Conservation (phyloP, 805 yeast genomes). For the Yamadazyma endophytica region DNA sequence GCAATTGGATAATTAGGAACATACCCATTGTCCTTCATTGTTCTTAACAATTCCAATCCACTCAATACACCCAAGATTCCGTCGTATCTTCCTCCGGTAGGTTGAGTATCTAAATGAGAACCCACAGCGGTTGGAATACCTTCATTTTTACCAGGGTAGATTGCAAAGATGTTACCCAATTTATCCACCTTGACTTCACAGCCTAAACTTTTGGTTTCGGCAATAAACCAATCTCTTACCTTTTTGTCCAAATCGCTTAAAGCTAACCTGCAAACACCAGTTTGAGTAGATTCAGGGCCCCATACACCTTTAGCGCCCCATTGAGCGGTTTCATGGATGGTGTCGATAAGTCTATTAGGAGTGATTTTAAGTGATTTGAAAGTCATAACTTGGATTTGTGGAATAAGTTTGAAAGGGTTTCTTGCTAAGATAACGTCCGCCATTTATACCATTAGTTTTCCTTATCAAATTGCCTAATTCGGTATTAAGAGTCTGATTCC, state of each 20-base stretch:
- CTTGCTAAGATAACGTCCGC: too few relatives aligned
- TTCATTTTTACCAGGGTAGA: conserved; percentile 51
- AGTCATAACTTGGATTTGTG: too few relatives aligned
- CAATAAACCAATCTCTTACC: conserved; percentile 63
- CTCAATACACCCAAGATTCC: conserved; percentile 67
- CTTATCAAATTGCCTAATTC: too few relatives aligned
- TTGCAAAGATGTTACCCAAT: conserved; percentile 67
- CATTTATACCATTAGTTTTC: too few relatives aligned
- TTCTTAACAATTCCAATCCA: conserved; percentile 64
- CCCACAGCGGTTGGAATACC: conserved; percentile 64
- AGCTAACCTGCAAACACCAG: conserved; percentile 67
- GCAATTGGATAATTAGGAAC: conserved; percentile 66
- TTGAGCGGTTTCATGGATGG: conserved; percentile 58
- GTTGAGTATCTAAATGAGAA: conserved; percentile 74
- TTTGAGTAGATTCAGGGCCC: conserved; percentile 53
- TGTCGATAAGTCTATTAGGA: conserved; percentile 26
- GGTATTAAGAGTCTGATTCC: too few relatives aligned
- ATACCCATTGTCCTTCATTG: conserved; percentile 54
- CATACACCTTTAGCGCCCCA: conserved; percentile 64
- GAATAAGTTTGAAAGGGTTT: too few relatives aligned
- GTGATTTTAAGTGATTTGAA: conserved; percentile 4
- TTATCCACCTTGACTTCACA: conserved; percentile 58
- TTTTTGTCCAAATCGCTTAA: conserved; percentile 57
- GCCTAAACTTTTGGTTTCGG: conserved; percentile 49
- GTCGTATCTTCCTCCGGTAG: conserved; percentile 74